These are phyloP conservation scores for Senecio squalidus DNA, from an alignment of 140 eudicot genomes.

Conservation along the genomic window DNA sequence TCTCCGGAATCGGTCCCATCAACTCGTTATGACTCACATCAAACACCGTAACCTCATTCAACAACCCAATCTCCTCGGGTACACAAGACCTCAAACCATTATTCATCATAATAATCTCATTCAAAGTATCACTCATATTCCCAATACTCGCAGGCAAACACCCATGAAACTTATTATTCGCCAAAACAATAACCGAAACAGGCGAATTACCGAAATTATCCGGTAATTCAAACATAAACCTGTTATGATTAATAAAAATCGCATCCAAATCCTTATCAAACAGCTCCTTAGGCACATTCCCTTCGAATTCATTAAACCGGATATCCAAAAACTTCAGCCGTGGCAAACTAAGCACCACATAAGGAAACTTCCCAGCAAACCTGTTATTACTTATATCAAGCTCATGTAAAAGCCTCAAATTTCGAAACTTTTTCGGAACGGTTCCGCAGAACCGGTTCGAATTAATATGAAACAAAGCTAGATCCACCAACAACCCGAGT, in stretches of 20 bases:
- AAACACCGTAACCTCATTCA: slow-evolving; percentile 66
- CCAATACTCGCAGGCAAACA: slow-evolving; percentile 86
- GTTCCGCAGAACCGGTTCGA: slow-evolving; percentile 84
- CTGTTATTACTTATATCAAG: slow-evolving; percentile 90
- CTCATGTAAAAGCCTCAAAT: slow-evolving; percentile 54
- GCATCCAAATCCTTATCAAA: slow-evolving; percentile 82
- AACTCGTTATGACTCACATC: slow-evolving; percentile 67
- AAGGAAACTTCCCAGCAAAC: slow-evolving; percentile 86
- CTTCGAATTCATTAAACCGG: slow-evolving; percentile 88
- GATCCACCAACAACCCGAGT: slow-evolving; percentile 67
- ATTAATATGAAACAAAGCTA: slow-evolving; percentile 59
- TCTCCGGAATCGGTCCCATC: slow-evolving; percentile 78
- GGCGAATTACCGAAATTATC: slow-evolving; percentile 94
- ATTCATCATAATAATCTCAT: slow-evolving; percentile 76
- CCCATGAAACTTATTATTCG: slow-evolving; percentile 69
- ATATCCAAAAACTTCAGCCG: slow-evolving; percentile 60
- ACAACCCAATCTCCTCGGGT: slow-evolving; percentile 56
- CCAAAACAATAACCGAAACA: slow-evolving; percentile 83
- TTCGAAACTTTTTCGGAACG: slow-evolving; percentile 54
- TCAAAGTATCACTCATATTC: slow-evolving; percentile 65
- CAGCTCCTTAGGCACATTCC: slow-evolving; percentile 59
- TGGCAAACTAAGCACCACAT: slow-evolving; percentile 58
- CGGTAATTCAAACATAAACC: slow-evolving; percentile 69
- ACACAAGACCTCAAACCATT: slow-evolving; percentile 73
- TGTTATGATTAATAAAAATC: slow-evolving; percentile 75